These are phyloP conservation scores for Henckelia pumila DNA, from an alignment of 257 asterid species.

Conservation along the genomic window DNA sequence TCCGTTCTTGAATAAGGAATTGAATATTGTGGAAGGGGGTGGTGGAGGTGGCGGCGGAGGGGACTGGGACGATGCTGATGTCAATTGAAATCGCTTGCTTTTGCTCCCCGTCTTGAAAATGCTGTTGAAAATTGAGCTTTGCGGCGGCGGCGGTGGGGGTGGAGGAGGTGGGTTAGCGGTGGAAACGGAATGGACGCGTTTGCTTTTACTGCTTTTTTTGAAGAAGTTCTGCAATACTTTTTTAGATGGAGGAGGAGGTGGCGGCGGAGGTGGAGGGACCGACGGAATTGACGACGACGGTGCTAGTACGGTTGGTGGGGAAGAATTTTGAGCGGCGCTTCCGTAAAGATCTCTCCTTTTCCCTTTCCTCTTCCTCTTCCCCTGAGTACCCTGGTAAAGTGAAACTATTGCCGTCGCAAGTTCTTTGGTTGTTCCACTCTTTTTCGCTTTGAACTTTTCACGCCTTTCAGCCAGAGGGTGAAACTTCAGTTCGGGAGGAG, in stretches of 20 bases:
- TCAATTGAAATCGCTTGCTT: conserved; percentile 48
- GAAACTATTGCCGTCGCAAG: conserved; percentile 65
- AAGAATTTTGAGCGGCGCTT: conserved; percentile 35
- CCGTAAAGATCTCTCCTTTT: conserved; percentile 46
- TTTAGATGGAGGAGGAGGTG: conserved; percentile 61
- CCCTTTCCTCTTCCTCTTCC: conserved; percentile 56
- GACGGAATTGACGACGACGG: conserved; percentile 42
- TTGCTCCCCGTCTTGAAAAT: conserved; percentile 54
- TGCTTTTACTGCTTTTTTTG: conserved; percentile 60
- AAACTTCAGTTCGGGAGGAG: conserved; percentile 7
- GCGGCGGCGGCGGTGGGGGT: conserved; percentile 67
- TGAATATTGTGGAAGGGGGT: conserved; percentile 65
- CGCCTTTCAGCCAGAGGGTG: conserved; percentile 27
- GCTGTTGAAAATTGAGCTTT: conserved; percentile 65
- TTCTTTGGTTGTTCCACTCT: conserved; percentile 69
- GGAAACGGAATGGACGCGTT: conserved; percentile 65
- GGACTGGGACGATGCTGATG: conserved; percentile 31
- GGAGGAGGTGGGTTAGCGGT: conserved; percentile 49
- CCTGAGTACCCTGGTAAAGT: conserved; percentile 43
- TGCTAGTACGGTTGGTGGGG: conserved; percentile 23
- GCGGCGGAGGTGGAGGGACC: conserved; percentile 61
- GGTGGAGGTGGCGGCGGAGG: conserved; percentile 65
- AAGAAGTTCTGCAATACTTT: conserved; percentile 61
- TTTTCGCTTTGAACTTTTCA: conserved; percentile 40
- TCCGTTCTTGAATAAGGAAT: conserved; percentile 57